These are phyloP conservation scores for Byssothecium circinans DNA, from an alignment of 2,329 filamentous ascomycete genomes.

Conservation along the genomic window DNA sequence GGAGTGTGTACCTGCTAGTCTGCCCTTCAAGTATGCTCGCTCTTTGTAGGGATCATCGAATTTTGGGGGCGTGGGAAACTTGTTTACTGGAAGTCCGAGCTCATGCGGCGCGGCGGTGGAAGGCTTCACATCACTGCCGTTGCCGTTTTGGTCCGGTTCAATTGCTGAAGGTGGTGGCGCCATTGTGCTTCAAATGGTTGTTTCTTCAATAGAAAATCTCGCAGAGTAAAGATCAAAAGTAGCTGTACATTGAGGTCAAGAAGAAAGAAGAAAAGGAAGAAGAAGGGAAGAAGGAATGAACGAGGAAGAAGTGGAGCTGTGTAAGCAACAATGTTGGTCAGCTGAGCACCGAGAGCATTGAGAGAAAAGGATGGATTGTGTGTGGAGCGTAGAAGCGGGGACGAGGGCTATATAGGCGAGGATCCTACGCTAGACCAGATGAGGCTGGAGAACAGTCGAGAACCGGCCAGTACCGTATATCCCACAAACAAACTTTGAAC, in stretches of 20 bases:
- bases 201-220: background rate
- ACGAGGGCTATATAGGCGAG: too few relatives aligned
- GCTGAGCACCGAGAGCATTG: too few relatives aligned
- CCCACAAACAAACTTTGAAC: too few relatives aligned
- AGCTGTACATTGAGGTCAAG: background rate
- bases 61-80: constrained; percentile 36
- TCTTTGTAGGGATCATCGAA: constrained; percentile 44
- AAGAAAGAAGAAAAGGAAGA: background rate
- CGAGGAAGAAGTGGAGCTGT: too few relatives aligned
- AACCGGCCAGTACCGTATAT: too few relatives aligned
- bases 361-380: too few relatives aligned
- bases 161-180: constrained; percentile 40
- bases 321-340: too few relatives aligned
- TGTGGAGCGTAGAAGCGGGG: too few relatives aligned
- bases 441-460: too few relatives aligned
- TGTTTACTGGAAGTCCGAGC: constrained; percentile 32
- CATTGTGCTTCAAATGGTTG: constrained; percentile 19
- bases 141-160: constrained; percentile 17
- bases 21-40: constrained; percentile 41
- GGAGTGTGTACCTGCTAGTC: constrained; percentile 26
- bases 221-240: background rate
- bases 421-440: too few relatives aligned
- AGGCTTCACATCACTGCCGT: constrained; percentile 26
- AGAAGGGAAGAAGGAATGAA: too few relatives aligned
- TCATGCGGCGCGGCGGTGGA: constrained; percentile 35